Evolutionary conservation across 805 yeast species (phyloP).

Genomic region (Komagataella kurtzmanii): DNA sequence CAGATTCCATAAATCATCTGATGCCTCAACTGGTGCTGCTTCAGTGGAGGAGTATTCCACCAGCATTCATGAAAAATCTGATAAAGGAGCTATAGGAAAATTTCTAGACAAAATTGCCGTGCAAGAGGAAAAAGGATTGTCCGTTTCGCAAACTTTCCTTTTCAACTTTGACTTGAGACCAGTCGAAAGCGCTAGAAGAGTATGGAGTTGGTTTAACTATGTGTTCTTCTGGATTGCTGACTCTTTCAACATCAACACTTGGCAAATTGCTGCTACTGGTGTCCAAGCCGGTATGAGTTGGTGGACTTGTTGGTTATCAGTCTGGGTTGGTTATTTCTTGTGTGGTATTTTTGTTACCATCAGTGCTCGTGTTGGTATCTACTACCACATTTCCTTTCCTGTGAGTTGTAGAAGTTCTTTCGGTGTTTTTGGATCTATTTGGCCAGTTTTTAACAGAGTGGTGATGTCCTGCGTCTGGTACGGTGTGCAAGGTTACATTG

Average conservation of each 20-base stretch:
- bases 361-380: conserved; percentile 73
- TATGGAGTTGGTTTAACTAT: conserved; percentile 80
- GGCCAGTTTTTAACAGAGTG: conserved; percentile 84
- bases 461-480: conserved; percentile 76
- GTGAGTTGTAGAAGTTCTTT: conserved; percentile 71
- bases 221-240: conserved; percentile 82
- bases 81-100: neutral
- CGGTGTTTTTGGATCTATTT: conserved; percentile 76
- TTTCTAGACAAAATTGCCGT: neutral
- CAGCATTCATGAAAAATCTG: neutral
- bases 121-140: conserved; percentile 14
- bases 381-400: conserved; percentile 77
- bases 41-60: neutral
- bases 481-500: conserved; percentile 75
- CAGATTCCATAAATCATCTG: neutral
- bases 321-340: conserved; percentile 74
- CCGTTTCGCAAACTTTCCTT: conserved; percentile 50
- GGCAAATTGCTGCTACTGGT: conserved; percentile 87
- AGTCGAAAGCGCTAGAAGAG: conserved; percentile 57
- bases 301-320: conserved; percentile 89
- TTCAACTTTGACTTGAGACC: conserved; percentile 70
- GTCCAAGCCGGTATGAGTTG: conserved; percentile 64
- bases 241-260: conserved; percentile 79
- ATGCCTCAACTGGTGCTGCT: neutral
- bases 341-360: conserved; percentile 57